Conservation (phyloP, 208 protist genomes). For the Trypanosoma brucei region DNA sequence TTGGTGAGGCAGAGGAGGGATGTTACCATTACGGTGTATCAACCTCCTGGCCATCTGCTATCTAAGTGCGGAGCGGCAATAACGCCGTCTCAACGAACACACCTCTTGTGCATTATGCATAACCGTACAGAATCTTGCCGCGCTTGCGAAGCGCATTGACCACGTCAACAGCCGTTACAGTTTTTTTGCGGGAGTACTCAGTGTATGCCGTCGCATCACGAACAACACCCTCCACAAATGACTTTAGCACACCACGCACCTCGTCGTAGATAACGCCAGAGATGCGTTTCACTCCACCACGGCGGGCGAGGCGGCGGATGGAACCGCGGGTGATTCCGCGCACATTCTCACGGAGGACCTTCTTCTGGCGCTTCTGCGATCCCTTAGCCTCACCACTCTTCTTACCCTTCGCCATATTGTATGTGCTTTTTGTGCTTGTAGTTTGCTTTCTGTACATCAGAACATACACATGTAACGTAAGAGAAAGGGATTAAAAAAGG, state of each 20-base stretch:
- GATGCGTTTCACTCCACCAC: background rate
- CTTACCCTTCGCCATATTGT: background rate
- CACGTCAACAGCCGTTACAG: background rate
- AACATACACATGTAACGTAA: conserved; percentile 12
- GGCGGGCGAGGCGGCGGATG: background rate
- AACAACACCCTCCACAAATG: background rate
- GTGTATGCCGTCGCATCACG: background rate
- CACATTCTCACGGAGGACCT: background rate
- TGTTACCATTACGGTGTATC: too few relatives aligned
- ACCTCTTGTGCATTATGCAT: background rate
- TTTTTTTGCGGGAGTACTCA: background rate
- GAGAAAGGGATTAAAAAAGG: background rate
- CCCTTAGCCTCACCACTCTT: background rate
- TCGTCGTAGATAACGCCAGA: conserved; percentile 1
- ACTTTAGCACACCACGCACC: background rate
- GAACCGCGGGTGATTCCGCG: background rate
- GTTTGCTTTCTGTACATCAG: background rate
- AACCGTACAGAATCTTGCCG: background rate
- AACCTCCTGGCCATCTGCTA: too few relatives aligned
- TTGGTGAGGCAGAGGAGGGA: too few relatives aligned
- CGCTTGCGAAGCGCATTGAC: background rate
- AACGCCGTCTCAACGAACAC: too few relatives aligned
- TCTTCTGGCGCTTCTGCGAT: background rate
- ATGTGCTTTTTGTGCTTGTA: background rate
- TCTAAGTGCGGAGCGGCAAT: too few relatives aligned